Percentiles rank a stretch among this genome's conserved stretches.
Conservation (phyloP, 192 early-diverging fungal species). For the Coemansia sp. region DNA sequence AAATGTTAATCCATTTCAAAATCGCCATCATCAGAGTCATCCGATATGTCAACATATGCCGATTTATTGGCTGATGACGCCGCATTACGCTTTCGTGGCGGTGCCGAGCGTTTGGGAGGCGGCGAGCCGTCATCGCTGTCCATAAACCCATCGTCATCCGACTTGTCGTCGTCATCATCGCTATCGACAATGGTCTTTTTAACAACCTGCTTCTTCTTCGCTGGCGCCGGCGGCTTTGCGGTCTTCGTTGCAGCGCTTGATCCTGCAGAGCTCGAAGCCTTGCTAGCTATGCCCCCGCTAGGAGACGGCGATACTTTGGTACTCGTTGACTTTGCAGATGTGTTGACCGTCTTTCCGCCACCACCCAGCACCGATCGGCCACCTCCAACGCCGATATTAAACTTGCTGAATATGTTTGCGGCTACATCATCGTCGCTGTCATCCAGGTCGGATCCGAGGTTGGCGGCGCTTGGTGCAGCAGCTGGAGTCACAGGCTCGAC, state of each 20-base stretch:
- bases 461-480: slow-evolving; percentile 11
- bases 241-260: neutral
- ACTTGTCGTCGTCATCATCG: slow-evolving; percentile 45
- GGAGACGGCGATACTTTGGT: neutral
- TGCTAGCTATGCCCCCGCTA: neutral
- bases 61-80: slow-evolving; percentile 22
- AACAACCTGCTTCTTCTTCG: slow-evolving; percentile 10
- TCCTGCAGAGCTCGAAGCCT: neutral
- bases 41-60: slow-evolving; percentile 40
- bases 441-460: slow-evolving; percentile 48
- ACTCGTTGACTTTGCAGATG: slow-evolving; percentile 7
- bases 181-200: slow-evolving; percentile 17
- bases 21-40: slow-evolving; percentile 38
- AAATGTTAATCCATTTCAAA: slow-evolving; percentile 28
- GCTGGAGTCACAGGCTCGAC: neutral
- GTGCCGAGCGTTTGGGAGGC: slow-evolving; percentile 16
- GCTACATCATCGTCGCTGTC: slow-evolving; percentile 55
- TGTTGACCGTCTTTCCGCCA: neutral
- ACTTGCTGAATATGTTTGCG: slow-evolving; percentile 34
- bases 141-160: slow-evolving; percentile 4
- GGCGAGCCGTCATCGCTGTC: slow-evolving; percentile 16
- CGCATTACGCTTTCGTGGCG: slow-evolving; percentile 19
- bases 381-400: slow-evolving; percentile 10
- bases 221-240: neutral
- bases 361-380: neutral